Evolutionary conservation across 1,284 basidiomycete species (phyloP).

Genomic region (Heterobasidion annosum): DNA sequence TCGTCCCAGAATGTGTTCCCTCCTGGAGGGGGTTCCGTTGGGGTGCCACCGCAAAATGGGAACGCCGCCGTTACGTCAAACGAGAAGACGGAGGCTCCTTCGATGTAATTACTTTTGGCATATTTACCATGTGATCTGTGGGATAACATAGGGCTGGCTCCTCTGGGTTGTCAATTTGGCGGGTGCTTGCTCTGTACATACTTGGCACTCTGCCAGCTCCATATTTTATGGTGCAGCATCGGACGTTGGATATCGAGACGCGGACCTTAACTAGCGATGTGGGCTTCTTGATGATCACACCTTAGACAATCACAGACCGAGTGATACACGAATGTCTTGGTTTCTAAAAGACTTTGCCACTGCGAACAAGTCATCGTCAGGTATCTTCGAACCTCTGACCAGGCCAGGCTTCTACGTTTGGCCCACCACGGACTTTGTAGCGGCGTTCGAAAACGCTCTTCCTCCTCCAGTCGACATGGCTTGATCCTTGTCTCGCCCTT

Average conservation of each 20-base stretch:
- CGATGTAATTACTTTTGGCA: slow-evolving; percentile 7
- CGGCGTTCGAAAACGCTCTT: too few relatives aligned
- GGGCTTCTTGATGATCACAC: neutral
- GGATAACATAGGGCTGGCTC: neutral
- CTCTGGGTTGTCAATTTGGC: slow-evolving; percentile 6
- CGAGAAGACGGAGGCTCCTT: slow-evolving; percentile 17
- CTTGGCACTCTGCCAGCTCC: neutral
- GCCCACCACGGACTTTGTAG: too few relatives aligned
- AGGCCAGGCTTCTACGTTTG: too few relatives aligned
- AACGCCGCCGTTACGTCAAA: slow-evolving; percentile 19
- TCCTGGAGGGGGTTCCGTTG: slow-evolving; percentile 22
- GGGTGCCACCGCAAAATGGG: slow-evolving; percentile 22
- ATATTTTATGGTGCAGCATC: neutral
- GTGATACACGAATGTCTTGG: too few relatives aligned
- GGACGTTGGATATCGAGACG: neutral
- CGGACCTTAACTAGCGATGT: neutral
- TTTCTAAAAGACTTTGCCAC: too few relatives aligned
- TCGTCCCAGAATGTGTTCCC: slow-evolving; percentile 44
- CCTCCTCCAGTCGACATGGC: too few relatives aligned
- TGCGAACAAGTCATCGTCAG: too few relatives aligned
- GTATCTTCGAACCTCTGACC: too few relatives aligned
- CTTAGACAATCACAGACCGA: neutral
- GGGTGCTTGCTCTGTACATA: slow-evolving; percentile 6
- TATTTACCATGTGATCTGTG: neutral
- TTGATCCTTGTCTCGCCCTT: too few relatives aligned